Evolutionary conservation across 2,329 filamentous ascomycete genomes (phyloP).

Genomic region (Metarhizium humberi): DNA sequence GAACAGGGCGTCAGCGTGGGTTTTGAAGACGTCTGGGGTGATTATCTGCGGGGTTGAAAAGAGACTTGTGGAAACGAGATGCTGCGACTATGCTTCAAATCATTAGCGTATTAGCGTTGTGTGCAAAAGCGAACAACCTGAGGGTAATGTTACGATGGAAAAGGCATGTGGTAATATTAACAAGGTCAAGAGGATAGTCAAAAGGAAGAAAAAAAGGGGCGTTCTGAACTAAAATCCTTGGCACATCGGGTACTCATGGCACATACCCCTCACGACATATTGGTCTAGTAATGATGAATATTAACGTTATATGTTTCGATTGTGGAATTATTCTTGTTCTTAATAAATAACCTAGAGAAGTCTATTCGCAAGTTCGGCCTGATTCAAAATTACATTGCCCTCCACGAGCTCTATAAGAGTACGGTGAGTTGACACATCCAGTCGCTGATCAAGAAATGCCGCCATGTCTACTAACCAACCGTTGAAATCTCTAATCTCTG

Average conservation of each 20-base stretch:
- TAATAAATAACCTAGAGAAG: conserved; percentile 7
- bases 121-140: neutral
- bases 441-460: conserved; percentile 22
- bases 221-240: neutral
- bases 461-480: conserved; percentile 46
- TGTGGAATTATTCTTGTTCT: neutral
- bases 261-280: neutral
- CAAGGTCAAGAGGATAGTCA: neutral
- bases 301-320: neutral
- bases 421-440: conserved; percentile 29
- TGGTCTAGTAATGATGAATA: neutral
- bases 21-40: neutral
- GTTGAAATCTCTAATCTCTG: conserved; percentile 51
- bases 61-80: neutral
- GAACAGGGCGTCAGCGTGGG: neutral
- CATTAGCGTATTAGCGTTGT: neutral
- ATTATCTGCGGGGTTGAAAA: neutral
- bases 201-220: neutral
- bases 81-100: neutral
- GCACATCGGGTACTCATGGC: neutral
- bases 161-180: neutral
- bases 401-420: conserved; percentile 35
- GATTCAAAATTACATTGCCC: conserved; percentile 19
- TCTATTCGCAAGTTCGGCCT: conserved; percentile 21
- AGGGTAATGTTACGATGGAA: neutral